Evolutionary conservation across 2,329 filamentous ascomycete species (phyloP).

Genomic region (Neophaeococcomyces aloes): DNA sequence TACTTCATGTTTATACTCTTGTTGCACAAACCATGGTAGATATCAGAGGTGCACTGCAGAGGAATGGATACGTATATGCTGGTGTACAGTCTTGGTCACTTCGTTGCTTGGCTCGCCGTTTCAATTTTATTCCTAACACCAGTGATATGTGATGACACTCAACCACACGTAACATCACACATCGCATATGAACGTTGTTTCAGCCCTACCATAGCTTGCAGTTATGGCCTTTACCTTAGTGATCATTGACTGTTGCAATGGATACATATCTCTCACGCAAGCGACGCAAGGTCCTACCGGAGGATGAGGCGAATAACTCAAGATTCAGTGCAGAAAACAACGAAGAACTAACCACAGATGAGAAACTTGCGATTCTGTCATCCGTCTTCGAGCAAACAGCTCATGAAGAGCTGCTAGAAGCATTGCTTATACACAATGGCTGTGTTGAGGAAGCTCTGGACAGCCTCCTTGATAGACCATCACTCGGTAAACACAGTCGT

Average conservation of each 20-base stretch:
- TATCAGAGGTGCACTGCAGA: too few species aligned
- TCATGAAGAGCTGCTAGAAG: constrained; percentile 62
- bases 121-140: too few species aligned
- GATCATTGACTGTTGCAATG: constrained; percentile 22
- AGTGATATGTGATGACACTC: not conserved
- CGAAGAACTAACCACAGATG: constrained; percentile 73
- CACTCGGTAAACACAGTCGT: constrained; percentile 34
- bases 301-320: constrained; percentile 4
- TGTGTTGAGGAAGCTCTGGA: constrained; percentile 57
- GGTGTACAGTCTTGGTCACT: not conserved
- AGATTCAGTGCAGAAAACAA: constrained; percentile 9
- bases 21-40: too few species aligned
- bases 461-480: constrained; percentile 36
- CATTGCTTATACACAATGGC: constrained; percentile 67
- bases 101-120: not conserved
- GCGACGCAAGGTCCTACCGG: constrained; percentile 21
- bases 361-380: constrained; percentile 73
- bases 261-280: constrained; percentile 33
- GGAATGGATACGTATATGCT: too few species aligned
- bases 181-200: not conserved
- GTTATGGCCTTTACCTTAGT: not conserved
- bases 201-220: not conserved
- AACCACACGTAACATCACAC: not conserved
- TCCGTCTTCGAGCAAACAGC: constrained; percentile 60
- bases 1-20: too few species aligned